Evolutionary conservation across 345 rosid genomes (phyloP), one percentile per base, ranked within the genome.

Genomic region (Eucalyptus rudis): DNA sequence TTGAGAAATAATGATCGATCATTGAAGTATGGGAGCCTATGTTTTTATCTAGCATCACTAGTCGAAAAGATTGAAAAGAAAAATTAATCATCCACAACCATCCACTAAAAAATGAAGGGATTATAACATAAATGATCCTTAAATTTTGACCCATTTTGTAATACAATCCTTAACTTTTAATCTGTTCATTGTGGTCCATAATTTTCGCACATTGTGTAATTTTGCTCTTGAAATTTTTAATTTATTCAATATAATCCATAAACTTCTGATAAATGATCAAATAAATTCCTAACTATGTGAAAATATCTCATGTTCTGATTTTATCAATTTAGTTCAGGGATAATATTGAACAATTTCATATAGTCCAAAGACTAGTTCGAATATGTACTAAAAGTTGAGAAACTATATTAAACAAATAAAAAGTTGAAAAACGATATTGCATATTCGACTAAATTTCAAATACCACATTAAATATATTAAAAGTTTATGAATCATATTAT

Each of bases 301-400:
- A 58, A 58, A 58, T 58, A 15, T 59, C 7, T 27, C 29, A 10
- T 25, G 14, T 59, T 25, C 2, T 27, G 2, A 22, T 54, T 8
- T 1, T 2, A 54, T 11, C 1, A 59, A 25, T 25, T 25, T 59
- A 59, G n/a, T 5, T 11, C 14, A 1, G 10, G 66, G n/a, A 59
- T 0, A 25, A 59, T 27, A 58, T 11, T 25, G n/a, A 58, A 58
- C 2, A 58, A 24, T 25, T 58, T 27, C 66, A 59, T 59, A 11
- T 10, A 59, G 31, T 59, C 14, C 0, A 27, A 5, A 0, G n/a
- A 10, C 0, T 2, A 59, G 0, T 59, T 59, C 2, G 4, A 59
- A 59, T 1, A 59, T 25, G 2, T 59, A 59, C 14, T 6, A 27
- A 58, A 59, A 59, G 3, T 59, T 25, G 0, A 27, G 14, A 11